Evolutionary conservation across 176 grass and related monocot genomes (phyloP), one percentile per base, ranked within the genome.

Genomic region (Carex littledalei): DNA sequence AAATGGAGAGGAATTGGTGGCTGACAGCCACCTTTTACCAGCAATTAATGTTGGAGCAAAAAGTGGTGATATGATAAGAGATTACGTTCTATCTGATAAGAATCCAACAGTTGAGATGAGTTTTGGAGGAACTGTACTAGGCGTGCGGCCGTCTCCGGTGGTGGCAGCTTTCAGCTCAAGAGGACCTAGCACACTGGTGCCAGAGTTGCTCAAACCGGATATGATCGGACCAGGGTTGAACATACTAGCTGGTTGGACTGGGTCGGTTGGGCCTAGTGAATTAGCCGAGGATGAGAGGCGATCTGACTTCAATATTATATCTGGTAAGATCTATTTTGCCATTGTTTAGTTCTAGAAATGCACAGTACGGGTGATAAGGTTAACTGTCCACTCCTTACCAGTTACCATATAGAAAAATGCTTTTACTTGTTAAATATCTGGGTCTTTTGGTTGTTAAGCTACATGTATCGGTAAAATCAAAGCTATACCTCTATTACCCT

Each of bases 161-260:
- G 94, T 97, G 41, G 94, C 94, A 21, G 90, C 94, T 76, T 97
- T 97, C 86, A 97, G 94, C 89, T 97, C 94, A 2, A 89, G 92
- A 13, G 94, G 94, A 52, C 94, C 94, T 4, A 94, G 85, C 87
- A 85, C 79, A 86, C 74, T 88, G 60, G 92, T 88, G 45, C 87
- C 90, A 62, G 86, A 92, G 87, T 86, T 97, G 72, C 92, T 97
- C n/a, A 97, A 97, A 81, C 94, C 94, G 37, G 94, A 97, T 80
- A 86, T 94, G 88, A 97, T 97, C 20, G 94, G 90, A 0, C 94
- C 94, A 0, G 94, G 94, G 1, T 84, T 97, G 24, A 97, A 97
- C 89, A 97, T 97, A 85, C 49, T 97, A 7, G 94, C 94, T 59
- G 94, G 88, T 12, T 97, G 94, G 94, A 90, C 92, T 9, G 76